Conservation (phyloP, 2,329 filamentous ascomycete species). For the Chaetomium globosum region DNA sequence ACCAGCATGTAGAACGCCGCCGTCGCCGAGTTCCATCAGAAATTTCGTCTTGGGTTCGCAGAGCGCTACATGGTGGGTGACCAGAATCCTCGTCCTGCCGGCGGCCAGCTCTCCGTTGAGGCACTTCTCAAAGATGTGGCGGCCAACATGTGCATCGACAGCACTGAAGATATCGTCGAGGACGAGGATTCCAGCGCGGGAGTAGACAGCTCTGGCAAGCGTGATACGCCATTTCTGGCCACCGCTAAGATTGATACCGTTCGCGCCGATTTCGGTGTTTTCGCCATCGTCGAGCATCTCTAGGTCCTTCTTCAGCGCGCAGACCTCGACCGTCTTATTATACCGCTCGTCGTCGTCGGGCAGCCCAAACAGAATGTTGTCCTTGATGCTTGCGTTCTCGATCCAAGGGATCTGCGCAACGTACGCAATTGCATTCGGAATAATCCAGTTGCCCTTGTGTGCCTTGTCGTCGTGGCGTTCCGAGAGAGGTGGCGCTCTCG, state of each 20-base stretch:
- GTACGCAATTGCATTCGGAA: conserved; percentile 70
- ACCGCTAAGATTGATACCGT: conserved; percentile 81
- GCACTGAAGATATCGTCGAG: conserved; percentile 85
- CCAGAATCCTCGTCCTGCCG: conserved; percentile 73
- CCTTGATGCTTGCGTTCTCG: conserved; percentile 75
- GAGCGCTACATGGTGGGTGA: conserved; percentile 77
- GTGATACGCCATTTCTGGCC: conserved; percentile 83
- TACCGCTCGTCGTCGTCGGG: conserved; percentile 72
- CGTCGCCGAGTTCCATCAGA: conserved; percentile 71
- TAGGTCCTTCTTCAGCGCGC: conserved; percentile 74
- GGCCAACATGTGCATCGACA: conserved; percentile 78
- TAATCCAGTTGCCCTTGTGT: conserved; percentile 67
- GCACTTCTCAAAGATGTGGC: conserved; percentile 76
- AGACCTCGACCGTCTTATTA: conserved; percentile 68
- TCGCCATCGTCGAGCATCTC: conserved; percentile 77
- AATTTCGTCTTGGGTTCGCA: conserved; percentile 73
- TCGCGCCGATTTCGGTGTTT: conserved; percentile 78
- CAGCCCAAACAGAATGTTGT: conserved; percentile 78
- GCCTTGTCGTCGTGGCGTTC: conserved; percentile 66
- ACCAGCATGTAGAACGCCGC: conserved; percentile 65
- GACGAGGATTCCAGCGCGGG: conserved; percentile 72
- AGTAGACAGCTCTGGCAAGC: conserved; percentile 78
- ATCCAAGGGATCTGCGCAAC: conserved; percentile 84
- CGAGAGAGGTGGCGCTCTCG: conserved; percentile 51
- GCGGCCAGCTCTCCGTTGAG: conserved; percentile 69